Conservation (phyloP, 2,329 filamentous ascomycete genomes). For the Aspergillus aculeatus region DNA sequence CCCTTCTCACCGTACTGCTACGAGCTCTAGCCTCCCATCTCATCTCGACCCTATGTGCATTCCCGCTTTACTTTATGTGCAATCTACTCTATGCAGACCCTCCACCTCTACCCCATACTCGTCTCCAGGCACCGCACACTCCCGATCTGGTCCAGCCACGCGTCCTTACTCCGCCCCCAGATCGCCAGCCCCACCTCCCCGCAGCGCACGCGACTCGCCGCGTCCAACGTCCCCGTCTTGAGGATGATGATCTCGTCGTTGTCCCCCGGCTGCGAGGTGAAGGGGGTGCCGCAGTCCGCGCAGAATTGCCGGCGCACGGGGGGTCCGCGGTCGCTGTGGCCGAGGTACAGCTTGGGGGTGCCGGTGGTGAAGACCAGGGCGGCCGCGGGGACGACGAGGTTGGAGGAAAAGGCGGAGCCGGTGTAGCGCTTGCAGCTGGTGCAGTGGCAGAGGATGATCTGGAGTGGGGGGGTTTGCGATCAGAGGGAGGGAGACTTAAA, state of each 20-base stretch:
- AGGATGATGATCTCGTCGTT: constrained; percentile 12
- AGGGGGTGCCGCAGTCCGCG: constrained; percentile 23
- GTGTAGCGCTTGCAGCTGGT: constrained; percentile 28
- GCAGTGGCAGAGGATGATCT: constrained; percentile 27
- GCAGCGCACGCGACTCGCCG: constrained; percentile 13
- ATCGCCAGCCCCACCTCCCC: constrained; percentile 20
- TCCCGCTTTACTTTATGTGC: no score
- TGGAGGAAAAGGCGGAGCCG: constrained; percentile 25
- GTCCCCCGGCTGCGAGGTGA: constrained; percentile 17
- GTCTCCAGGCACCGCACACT: constrained; percentile 9
- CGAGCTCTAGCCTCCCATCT: no score
- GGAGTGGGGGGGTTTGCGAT: no score
- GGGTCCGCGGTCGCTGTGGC: constrained; percentile 12
- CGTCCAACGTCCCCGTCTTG: constrained; percentile 26
- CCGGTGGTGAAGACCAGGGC: constrained; percentile 19
- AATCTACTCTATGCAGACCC: no score
- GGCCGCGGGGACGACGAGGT: constrained; percentile 19
- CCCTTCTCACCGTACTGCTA: no score
- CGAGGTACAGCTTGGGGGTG: constrained; percentile 21
- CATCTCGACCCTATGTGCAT: no score
- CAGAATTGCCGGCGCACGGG: constrained; percentile 22
- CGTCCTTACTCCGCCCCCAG: constrained; percentile 22
- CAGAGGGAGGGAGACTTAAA: background rate
- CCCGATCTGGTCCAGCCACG: constrained; percentile 19
- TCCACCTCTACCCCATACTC: background rate